These are phyloP conservation scores for Aspergillus novoparasiticus DNA, from an alignment of 2,329 filamentous ascomycete genomes.

Conservation along the genomic window DNA sequence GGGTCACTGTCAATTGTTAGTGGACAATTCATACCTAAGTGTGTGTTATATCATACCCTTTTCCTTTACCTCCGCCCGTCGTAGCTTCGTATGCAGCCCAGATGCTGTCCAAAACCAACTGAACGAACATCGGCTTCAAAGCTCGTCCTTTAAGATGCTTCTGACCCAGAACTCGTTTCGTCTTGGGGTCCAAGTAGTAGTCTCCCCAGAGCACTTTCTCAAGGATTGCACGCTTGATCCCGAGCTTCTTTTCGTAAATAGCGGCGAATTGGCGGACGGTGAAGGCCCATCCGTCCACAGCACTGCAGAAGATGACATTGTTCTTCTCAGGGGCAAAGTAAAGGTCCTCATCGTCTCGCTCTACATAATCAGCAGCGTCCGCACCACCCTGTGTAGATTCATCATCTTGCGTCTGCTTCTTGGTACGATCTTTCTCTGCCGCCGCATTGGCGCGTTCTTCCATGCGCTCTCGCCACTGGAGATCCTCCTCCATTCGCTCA, in stretches of 20 bases:
- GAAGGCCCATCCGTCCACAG: slow-evolving; percentile 98
- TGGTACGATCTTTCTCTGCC: slow-evolving; percentile 54
- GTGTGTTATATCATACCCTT: slow-evolving; percentile 62
- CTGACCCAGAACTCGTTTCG: slow-evolving; percentile 83
- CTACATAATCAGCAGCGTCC: slow-evolving; percentile 69
- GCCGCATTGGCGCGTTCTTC: slow-evolving; percentile 80
- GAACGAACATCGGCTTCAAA: slow-evolving; percentile 96
- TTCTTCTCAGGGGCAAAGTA: slow-evolving; percentile 99
- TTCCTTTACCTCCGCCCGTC: slow-evolving; percentile 76
- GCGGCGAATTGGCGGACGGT: slow-evolving; percentile 91
- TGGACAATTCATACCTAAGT: slow-evolving; percentile 18
- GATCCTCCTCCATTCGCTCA: slow-evolving; percentile 96
- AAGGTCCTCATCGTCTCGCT: slow-evolving; percentile 92
- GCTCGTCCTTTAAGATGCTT: slow-evolving; percentile 92
- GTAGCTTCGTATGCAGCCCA: slow-evolving; percentile 96
- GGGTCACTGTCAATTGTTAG: slow-evolving; percentile 63
- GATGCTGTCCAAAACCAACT: slow-evolving; percentile 90
- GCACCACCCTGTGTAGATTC: slow-evolving; percentile 53
- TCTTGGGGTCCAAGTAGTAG: slow-evolving; percentile 95
- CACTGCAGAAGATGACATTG: slow-evolving; percentile 98
- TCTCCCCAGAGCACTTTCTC: slow-evolving; percentile 97
- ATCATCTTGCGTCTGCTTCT: slow-evolving; percentile 42
- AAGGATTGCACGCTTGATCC: slow-evolving; percentile 82
- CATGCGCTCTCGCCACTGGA: slow-evolving; percentile 92
- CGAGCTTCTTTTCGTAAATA: slow-evolving; percentile 94